These are phyloP conservation scores for Claviceps paspali DNA, from an alignment of 2,329 filamentous ascomycete genomes.

Conservation along the genomic window DNA sequence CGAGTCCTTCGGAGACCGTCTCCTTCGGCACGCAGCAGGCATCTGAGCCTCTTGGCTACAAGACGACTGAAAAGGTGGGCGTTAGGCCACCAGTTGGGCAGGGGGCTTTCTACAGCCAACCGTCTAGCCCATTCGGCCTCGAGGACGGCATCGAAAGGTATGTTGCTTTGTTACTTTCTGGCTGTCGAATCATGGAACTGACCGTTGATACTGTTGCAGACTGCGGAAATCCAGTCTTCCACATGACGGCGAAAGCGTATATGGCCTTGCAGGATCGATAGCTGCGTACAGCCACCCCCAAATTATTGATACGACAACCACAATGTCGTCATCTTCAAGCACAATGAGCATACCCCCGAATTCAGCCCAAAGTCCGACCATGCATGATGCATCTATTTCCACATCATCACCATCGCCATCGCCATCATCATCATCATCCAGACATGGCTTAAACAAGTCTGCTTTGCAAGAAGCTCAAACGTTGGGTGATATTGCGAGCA, in stretches of 20 bases:
- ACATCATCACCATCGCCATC: too few relatives aligned
- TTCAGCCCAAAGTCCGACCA: conserved; percentile 63
- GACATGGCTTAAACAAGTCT: conserved; percentile 33
- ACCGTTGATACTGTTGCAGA: conserved; percentile 8
- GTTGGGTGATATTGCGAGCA: conserved; percentile 58
- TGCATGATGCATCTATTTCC: conserved; percentile 80
- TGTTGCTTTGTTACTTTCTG: too few relatives aligned
- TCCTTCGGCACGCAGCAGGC: conserved; percentile 12
- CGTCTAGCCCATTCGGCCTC: conserved; percentile 19
- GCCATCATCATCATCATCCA: conserved; percentile 50
- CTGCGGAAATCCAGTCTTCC: conserved; percentile 15
- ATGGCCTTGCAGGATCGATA: conserved; percentile 28
- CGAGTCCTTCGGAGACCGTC: conserved; percentile 19
- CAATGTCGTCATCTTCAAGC: conserved; percentile 20
- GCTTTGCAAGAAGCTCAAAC: conserved; percentile 43
- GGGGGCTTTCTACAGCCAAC: conserved; percentile 22
- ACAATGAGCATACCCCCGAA: conserved; percentile 24
- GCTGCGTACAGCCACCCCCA: conserved; percentile 24
- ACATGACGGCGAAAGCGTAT: conserved; percentile 35
- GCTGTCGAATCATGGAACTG: background rate
- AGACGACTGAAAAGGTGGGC: conserved; percentile 3
- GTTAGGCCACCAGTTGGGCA: conserved; percentile 9
- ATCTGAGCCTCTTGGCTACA: conserved; percentile 10
- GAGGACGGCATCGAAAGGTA: conserved; percentile 19
- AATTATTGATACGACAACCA: conserved; percentile 24